phyloP scores from a whole-genome alignment of 257 asterid species.

The Coffea canephora region DNA sequence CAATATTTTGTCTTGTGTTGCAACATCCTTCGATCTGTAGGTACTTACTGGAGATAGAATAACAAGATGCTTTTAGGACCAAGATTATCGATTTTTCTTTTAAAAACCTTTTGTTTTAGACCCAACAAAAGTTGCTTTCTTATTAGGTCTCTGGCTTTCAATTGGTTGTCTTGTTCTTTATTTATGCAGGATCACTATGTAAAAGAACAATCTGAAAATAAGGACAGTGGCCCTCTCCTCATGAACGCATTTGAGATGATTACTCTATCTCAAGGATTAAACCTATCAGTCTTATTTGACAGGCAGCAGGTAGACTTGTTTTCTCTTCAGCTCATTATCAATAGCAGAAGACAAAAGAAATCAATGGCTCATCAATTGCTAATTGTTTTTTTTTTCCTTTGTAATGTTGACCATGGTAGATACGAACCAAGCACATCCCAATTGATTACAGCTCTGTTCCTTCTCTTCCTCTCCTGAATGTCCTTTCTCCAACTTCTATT shows the following conservation, averaged over 20 bases:
- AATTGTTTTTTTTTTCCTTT: background rate
- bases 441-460: background rate
- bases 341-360: background rate
- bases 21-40: background rate
- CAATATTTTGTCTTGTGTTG: background rate
- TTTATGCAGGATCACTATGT: conserved; percentile 74
- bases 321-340: background rate
- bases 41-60: background rate
- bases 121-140: background rate
- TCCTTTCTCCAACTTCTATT: background rate
- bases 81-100: too few relatives aligned
- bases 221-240: conserved; percentile 62
- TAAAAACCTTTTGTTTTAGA: background rate
- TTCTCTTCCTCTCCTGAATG: background rate
- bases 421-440: background rate
- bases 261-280: conserved; percentile 93
- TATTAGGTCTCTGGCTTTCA: background rate
- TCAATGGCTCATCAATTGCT: background rate
- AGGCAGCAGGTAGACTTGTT: conserved; percentile 66
- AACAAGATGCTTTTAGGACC: background rate
- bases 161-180: conserved; percentile 13
- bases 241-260: conserved; percentile 99
- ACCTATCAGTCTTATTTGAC: conserved; percentile 91
- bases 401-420: background rate
- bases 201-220: conserved; percentile 54